Evolutionary conservation across 2,329 filamentous ascomycete genomes (phyloP), one percentile per base, ranked within the genome.

Genomic region (Hymenoscyphus fructigenus): DNA sequence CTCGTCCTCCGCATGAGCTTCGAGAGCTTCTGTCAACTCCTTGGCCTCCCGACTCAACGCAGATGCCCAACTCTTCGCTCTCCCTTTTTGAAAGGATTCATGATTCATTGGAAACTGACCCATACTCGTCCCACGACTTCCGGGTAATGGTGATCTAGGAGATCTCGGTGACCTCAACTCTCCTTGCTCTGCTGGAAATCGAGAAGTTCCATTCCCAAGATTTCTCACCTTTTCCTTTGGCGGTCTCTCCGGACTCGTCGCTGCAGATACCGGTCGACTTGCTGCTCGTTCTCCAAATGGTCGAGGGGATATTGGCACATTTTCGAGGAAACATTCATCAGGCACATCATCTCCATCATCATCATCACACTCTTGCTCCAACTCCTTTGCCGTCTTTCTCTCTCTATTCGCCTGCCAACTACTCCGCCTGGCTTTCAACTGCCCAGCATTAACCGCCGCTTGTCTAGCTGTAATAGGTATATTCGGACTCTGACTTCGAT

Each of bases 291-390:
- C 85, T 28, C 79, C 79, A 1, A 80, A 79, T 1, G 86, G 87
- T 1, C 87, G 82, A n/a, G 91, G 91, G 0, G 91, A 93, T 57
- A 95, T 86, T 5, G 91, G 91, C 1, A 95, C 88, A 69, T 95
- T 95, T 78, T 92, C 91, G 57, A 95, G 84, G 61, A 93, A 84
- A 28, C 91, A 84, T 62, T 91, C 91, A 29, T 93, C 91, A 0
- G 91, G 91, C 34, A 95, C 88, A 67, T 91, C 87, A 72, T 93
- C 90, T 62, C 86, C 88, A 62, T 93, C 89, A 70, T 93, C 90
- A 60, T 89, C 86, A 70, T 92, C 88, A 67, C 85, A 93, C 74
- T 94, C 91, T 62, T 86, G 85, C 75, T 95, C 91, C 61, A 92
- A 80, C 72, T 93, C 87, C 66, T 88, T 79, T 0, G 85, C 82